Base-by-base conservation (phyloP, 2,329 filamentous ascomycete genomes). In the Rhytidhysteron rufulum region DNA sequence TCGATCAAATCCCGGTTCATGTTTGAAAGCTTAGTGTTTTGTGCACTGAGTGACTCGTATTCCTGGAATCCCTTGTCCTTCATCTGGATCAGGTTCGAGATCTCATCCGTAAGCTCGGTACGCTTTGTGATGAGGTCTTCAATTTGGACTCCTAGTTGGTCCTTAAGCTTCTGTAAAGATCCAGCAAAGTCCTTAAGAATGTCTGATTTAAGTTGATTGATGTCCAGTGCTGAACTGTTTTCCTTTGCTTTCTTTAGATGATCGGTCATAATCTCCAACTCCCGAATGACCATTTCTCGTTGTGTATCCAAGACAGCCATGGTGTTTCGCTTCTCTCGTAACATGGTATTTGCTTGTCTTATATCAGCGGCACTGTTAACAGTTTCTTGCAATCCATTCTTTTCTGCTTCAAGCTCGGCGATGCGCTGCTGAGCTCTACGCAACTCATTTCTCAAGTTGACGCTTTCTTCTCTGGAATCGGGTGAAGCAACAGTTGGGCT, bases 1-100 rank as follows among this genome's bases (percentile, higher is more conserved):
- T 95, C 87, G 4, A 94, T 90, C 41, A 98, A 74, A 60, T 95
- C 88, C 55, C 95, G 95, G 70, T 98, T 97, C 74, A 97, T 82
- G 57, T 96, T 88, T 20, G 88, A 85, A 44, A 98, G 77, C 68
- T 97, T 91, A 1, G 87, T 85, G 62, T 98, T 98, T 74, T 95
- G 95, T 42, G 84, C 85, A 9, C 88, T 95, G 32, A 98, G 73
- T 58, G 94, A 88, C 70, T 97, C 93, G 58, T 96, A 97, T 60
- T 98, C 93, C 57, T 95, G 82, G 55, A 96, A 83, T 11, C 88
- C 90, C 60, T 93, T 88, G 65, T 97, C 91, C 55, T 94, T 88
- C 71, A 93, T 86, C 38, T 86, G 83, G 29, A 86, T 81, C 18
- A 94, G 79, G 54, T 83, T 85, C 43, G 83, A 82, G 59, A 91